Base-by-base conservation (phyloP, 2,329 filamentous ascomycete species). In the Cercospora janseana region DNA sequence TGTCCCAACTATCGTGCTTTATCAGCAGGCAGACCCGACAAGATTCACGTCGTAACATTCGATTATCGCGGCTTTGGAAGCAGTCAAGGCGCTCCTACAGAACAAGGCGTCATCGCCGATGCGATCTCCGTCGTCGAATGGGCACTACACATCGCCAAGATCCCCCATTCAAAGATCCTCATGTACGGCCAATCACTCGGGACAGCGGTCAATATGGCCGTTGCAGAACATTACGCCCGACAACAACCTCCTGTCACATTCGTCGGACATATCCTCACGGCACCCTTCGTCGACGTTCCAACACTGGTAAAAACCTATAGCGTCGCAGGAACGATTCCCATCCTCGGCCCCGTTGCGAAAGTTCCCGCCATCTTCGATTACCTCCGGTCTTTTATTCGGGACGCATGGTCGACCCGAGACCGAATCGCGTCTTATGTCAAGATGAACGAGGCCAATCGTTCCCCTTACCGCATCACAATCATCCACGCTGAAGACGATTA, bases 61-160 rank as follows among this genome's bases (percentile, higher is more conserved):
- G 81, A 85, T 65, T 85, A 83, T 58, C 74, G 81, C 4, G 81
- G 82, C 1, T 85, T 79, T 56, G 81, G 82, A 1, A 63, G 61
- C 4, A 79, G 75, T 43, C 75, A 67, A 0, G 80, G 80, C 2
- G 60, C 63, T 4, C 80, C 80, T 0, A 79, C 78, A 0, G 81
- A 85, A 62, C 40, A 60, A 1, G 80, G 81, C 0, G 66, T 85
- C 1, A 66, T 80, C 9, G 63, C 63, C 1, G 81, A 85, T 60
- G 80, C 78, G 1, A 57, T 77, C 0, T 68, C 77, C 0, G 63
- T 82, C 2, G 72, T 72, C 2, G 68, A 79, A 8, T 85, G 79
- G 74, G 80, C 78, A 0, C 69, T 76, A 47, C 66, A 77, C 1
- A 72, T 70, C 0, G 79, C 76, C 2, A 66, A 69, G 0, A 76